A percentile compares a stretch with the other conserved stretches of the same genome.
phyloP scores from a whole-genome alignment of 2,329 filamentous ascomycete species.

The Botrytis deweyae region DNA sequence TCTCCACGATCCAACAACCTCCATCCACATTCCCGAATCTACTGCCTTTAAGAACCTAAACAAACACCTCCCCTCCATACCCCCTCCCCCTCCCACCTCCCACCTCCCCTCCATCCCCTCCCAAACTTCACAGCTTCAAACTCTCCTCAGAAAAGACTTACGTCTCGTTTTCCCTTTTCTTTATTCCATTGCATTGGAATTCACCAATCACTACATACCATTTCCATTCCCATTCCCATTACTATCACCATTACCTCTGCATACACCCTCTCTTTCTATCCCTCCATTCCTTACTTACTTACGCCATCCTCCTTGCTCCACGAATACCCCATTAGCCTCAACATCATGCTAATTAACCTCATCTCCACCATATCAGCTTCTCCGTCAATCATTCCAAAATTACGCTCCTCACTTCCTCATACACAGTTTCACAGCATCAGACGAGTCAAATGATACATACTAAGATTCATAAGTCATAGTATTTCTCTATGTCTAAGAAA shows the following conservation, averaged over 20 bases:
- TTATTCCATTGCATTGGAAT: not conserved
- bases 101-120: not conserved
- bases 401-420: not conserved
- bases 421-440: not conserved
- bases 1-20: too few species aligned
- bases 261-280: not conserved
- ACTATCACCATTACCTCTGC: not conserved
- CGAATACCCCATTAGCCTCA: not conserved
- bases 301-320: not conserved
- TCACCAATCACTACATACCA: rapidly evolving
- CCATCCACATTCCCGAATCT: too few species aligned
- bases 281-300: not conserved
- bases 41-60: too few species aligned
- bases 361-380: not conserved
- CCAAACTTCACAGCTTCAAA: not conserved
- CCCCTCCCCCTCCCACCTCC: too few species aligned
- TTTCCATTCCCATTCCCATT: not conserved
- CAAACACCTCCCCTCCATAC: not conserved
- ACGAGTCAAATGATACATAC: not conserved
- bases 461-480: not conserved
- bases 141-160: too few species aligned
- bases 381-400: not conserved
- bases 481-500: not conserved
- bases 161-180: not conserved
- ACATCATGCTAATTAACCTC: not conserved